Percentiles rank a stretch among this genome's conserved stretches.
Conservation (phyloP, 164 flowering plant species). For the Kingdonia uniflora region DNA sequence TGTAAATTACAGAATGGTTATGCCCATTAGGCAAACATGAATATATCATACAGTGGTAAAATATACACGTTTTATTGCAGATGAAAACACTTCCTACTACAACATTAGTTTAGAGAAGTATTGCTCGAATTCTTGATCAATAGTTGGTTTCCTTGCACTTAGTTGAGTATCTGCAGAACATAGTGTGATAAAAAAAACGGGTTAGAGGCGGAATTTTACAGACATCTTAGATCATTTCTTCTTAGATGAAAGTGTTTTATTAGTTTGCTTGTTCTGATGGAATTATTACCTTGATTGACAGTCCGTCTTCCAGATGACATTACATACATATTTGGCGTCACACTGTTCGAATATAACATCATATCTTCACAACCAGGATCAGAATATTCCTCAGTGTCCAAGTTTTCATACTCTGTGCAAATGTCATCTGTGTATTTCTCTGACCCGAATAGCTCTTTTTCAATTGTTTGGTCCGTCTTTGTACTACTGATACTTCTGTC, state of each 20-base stretch:
- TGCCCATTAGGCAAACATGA: background rate
- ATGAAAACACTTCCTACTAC: slow-evolving; percentile 7
- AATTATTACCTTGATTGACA: slow-evolving; percentile 37
- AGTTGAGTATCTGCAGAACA: slow-evolving; percentile 41
- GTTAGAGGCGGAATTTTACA: background rate
- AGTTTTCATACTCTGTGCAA: slow-evolving; percentile 17
- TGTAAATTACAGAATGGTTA: background rate
- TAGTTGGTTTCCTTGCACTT: slow-evolving; percentile 46
- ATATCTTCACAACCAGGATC: slow-evolving; percentile 32
- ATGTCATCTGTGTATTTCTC: slow-evolving; percentile 21
- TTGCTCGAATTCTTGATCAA: slow-evolving; percentile 89
- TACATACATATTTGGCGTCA: slow-evolving; percentile 23
- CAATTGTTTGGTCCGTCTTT: slow-evolving; percentile 8
- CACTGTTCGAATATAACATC: slow-evolving; percentile 27
- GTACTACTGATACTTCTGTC: slow-evolving; percentile 9
- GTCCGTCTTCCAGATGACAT: slow-evolving; percentile 61
- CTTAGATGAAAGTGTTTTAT: background rate
- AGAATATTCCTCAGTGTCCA: slow-evolving; percentile 17
- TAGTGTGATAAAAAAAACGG: background rate
- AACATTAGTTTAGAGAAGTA: slow-evolving; percentile 73
- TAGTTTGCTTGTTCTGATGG: background rate
- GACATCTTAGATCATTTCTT: too few species aligned
- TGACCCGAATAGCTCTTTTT: slow-evolving; percentile 22
- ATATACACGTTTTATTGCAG: background rate
- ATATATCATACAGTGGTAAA: background rate